phyloP scores from a whole-genome alignment of 2,329 filamentous ascomycete species.

The Onygena corvina region DNA sequence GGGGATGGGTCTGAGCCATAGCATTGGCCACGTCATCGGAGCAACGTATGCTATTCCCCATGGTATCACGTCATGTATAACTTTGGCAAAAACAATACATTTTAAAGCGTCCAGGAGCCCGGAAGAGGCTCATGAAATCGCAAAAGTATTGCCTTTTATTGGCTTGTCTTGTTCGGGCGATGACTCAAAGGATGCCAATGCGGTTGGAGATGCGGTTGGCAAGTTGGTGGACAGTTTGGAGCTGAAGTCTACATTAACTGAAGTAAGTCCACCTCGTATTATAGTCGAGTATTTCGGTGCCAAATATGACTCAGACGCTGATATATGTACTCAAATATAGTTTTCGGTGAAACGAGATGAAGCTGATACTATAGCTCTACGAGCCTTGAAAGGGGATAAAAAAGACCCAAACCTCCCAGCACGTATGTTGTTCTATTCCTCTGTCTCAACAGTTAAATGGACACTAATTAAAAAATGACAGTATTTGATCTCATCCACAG shows the following conservation, averaged over 20 bases:
- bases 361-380: constrained; percentile 11
- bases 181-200: constrained; percentile 10
- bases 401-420: constrained; percentile 11
- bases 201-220: constrained; percentile 9
- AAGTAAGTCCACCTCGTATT: constrained; percentile 8
- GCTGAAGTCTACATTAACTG: constrained; percentile 10
- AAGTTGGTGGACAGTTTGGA: constrained; percentile 10
- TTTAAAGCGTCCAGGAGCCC: constrained; percentile 11
- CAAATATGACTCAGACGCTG: neutral
- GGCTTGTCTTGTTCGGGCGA: constrained; percentile 17
- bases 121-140: constrained; percentile 16
- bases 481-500: constrained; percentile 1
- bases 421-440: constrained; percentile 7
- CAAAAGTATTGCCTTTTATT: constrained; percentile 19
- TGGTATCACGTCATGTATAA: constrained; percentile 16
- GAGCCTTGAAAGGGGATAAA: constrained; percentile 10
- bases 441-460: neutral
- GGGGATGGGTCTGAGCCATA: constrained; percentile 13
- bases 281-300: neutral
- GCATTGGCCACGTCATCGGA: constrained; percentile 14
- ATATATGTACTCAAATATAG: constrained; percentile 1
- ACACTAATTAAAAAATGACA: neutral
- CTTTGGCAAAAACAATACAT: constrained; percentile 12
- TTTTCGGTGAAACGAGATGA: constrained; percentile 12
- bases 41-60: constrained; percentile 15